Evolutionary conservation across 768 basidiomycete species (phyloP).

Genomic region (Lactarius deliciosus): DNA sequence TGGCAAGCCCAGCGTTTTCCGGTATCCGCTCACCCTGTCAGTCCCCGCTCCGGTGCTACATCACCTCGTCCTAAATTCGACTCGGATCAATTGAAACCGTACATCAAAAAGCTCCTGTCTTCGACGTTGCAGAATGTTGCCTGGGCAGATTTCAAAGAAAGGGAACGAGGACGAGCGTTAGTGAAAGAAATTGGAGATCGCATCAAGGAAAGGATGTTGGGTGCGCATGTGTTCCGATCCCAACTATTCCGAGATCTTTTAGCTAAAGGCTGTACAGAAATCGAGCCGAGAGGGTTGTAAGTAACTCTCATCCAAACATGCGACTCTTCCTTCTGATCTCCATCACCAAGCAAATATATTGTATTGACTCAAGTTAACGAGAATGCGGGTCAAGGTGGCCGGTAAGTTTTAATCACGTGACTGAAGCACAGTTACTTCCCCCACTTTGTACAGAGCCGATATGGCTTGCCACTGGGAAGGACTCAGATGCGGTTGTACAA

Average conservation of each 20-base stretch:
- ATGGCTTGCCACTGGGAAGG: conserved; percentile 90
- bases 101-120: conserved; percentile 79
- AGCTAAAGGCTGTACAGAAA: conserved; percentile 43
- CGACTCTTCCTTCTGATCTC: conserved; percentile 15
- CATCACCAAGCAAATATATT: conserved; percentile 69
- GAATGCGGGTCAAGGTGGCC: conserved; percentile 81
- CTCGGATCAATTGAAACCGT: conserved; percentile 65
- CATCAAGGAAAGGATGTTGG: conserved; percentile 80
- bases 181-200: conserved; percentile 84
- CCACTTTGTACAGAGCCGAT: conserved; percentile 54
- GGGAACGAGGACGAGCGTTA: conserved; percentile 68
- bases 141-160: conserved; percentile 71
- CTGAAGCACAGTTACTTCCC: not conserved
- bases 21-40: conserved; percentile 63
- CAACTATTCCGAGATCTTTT: conserved; percentile 14
- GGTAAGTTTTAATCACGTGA: conserved; percentile 47
- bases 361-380: conserved; percentile 84
- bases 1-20: conserved; percentile 23
- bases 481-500: conserved; percentile 72
- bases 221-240: conserved; percentile 33
- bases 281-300: conserved; percentile 78
- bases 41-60: conserved; percentile 61
- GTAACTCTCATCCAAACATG: not conserved
- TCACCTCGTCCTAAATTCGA: conserved; percentile 64
- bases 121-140: conserved; percentile 60